Conservation (phyloP, 2,329 filamentous ascomycete genomes). For the Atkinsonella texensis region DNA sequence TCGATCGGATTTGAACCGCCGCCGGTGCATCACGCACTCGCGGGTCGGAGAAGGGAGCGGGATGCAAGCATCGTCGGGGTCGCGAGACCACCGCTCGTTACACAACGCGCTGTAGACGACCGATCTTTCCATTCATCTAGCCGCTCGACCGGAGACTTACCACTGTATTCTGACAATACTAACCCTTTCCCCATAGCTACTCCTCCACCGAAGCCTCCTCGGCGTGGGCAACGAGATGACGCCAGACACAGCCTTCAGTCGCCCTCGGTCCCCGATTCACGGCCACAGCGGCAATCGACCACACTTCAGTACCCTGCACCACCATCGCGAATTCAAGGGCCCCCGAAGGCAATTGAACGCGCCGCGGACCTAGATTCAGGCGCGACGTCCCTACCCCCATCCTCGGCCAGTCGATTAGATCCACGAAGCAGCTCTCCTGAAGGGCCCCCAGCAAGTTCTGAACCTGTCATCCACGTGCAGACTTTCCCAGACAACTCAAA, state of each 20-base stretch:
- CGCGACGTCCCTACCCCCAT: conserved; percentile 6
- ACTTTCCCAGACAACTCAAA: conserved; percentile 77
- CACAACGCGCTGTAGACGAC: conserved; percentile 30
- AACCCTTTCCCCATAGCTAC: conserved; percentile 2
- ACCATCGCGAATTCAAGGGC: conserved; percentile 18
- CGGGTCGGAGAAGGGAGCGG: conserved; percentile 31
- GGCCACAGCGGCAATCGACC: conserved; percentile 13
- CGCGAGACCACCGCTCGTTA: conserved; percentile 23
- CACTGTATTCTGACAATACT: conserved; percentile 6
- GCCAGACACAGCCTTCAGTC: conserved; percentile 10
- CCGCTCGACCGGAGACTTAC: conserved; percentile 19
- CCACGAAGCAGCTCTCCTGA: conserved; percentile 7
- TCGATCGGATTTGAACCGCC: conserved; percentile 35
- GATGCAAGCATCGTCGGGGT: conserved; percentile 30
- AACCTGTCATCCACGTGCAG: conserved; percentile 38
- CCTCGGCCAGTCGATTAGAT: conserved; percentile 3
- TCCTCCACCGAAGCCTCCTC: conserved; percentile 33
- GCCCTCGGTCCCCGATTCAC: conserved; percentile 14
- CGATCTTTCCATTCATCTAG: conserved; percentile 38
- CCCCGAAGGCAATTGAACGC: conserved; percentile 25
- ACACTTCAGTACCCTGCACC: conserved; percentile 18
- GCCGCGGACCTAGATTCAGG: conserved; percentile 14
- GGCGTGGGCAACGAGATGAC: conserved; percentile 19
- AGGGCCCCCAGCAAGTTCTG: conserved; percentile 18
- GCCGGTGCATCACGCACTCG: conserved; percentile 37